Evolutionary conservation across 2,329 filamentous ascomycete genomes (phyloP).

Genomic region (Cladosporium sphaerospermum): DNA sequence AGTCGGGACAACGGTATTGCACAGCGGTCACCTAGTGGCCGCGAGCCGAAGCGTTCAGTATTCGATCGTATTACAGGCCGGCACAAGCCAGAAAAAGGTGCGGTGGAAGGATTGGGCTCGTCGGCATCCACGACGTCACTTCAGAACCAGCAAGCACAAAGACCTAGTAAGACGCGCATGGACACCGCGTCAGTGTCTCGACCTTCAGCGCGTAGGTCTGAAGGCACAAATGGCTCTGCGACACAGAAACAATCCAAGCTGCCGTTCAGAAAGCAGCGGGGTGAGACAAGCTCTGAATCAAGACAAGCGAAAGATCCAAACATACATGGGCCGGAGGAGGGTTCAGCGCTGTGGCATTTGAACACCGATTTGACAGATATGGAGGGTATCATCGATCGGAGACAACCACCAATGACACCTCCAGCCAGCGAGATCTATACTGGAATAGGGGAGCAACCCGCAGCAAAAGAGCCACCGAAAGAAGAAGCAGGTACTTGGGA

Average conservation of each 20-base stretch:
- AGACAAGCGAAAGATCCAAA: slow-evolving; percentile 42
- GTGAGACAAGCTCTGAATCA: slow-evolving; percentile 39
- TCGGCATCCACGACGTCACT: slow-evolving; percentile 35
- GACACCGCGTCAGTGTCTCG: slow-evolving; percentile 23
- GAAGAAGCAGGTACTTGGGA: slow-evolving; percentile 63
- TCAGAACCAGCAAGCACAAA: slow-evolving; percentile 28
- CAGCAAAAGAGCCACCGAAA: slow-evolving; percentile 20
- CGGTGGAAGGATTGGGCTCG: slow-evolving; percentile 33
- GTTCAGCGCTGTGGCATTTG: slow-evolving; percentile 59
- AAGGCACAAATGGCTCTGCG: slow-evolving; percentile 14
- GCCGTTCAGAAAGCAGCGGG: slow-evolving; percentile 48
- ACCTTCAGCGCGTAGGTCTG: slow-evolving; percentile 17
- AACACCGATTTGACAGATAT: slow-evolving; percentile 87
- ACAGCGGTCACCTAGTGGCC: slow-evolving; percentile 53
- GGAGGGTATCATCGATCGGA: slow-evolving; percentile 72
- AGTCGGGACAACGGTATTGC: slow-evolving; percentile 36
- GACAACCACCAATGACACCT: slow-evolving; percentile 62
- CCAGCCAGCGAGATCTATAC: slow-evolving; percentile 44
- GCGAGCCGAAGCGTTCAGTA: slow-evolving; percentile 44
- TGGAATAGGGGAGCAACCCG: slow-evolving; percentile 40
- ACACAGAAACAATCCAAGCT: slow-evolving; percentile 35
- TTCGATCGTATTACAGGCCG: slow-evolving; percentile 49
- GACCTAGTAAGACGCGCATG: slow-evolving; percentile 15
- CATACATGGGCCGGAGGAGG: slow-evolving; percentile 22
- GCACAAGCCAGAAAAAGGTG: slow-evolving; percentile 37